Base-by-base conservation (phyloP, 2,329 filamentous ascomycete species). In the Nemania sp. region DNA sequence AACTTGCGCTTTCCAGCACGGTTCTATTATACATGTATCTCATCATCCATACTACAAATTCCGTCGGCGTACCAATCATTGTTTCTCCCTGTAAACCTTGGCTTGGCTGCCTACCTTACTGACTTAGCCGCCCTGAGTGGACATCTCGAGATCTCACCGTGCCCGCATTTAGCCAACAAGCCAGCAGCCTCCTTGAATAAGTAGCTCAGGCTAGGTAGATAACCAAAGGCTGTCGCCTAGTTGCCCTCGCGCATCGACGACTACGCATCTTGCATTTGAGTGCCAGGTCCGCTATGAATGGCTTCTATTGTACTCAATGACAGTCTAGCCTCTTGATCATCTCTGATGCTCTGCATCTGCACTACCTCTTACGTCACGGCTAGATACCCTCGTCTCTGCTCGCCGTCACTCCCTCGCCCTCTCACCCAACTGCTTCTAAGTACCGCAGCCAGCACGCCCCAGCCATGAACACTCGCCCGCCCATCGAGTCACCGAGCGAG, bases 391-490 rank as follows among this genome's bases (percentile, higher is more conserved):
- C 11, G 35, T 56, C 50, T 64, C 60, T 46, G 18, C 59, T 56
- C 42, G 52, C 55, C 52, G 3, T 39, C 15, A n/a, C 35, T 4
- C 35, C 35, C 11, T 13, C 34, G 34, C 13, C 56, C 34, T 42
- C 60, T 43, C 40, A 57, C 39, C 37, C 17, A 53, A 43, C 50
- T 13, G 10, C 20, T 29, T 35, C 39, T 40, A 58, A 29, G 3
- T 52, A 54, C 57, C 47, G 34, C 46, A 25, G 45, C 18, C 46
- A 50, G 35, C 56, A 52, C 57, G 35, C 47, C 53, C 56, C 52
- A 72, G 79, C 63, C 54, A 99, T 98, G 95, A 95, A 98, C 75
- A 96, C 92, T 45, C 85, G 94, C 60, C 90, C 90, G 54, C 86
- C 90, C 58, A 91, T 98, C 72, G 92, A 96, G 79, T 86, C 87